Percentiles rank a stretch among this genome's conserved stretches.
These are phyloP conservation scores for Trypanosoma vivax DNA, from an alignment of 208 protist genomes.

Conservation along the genomic window DNA sequence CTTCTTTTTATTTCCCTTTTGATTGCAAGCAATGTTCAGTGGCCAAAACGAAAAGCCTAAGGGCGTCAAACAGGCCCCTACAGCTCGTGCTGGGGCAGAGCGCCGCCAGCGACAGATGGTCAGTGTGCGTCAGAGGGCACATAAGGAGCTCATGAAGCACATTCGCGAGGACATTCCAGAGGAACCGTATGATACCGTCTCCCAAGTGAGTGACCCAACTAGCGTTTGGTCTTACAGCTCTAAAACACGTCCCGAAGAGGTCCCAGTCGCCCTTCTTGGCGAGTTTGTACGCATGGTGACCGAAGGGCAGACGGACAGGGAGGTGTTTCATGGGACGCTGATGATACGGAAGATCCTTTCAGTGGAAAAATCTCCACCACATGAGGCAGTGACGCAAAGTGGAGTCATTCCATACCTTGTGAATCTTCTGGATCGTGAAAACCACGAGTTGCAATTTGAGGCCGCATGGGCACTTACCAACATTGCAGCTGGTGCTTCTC, in stretches of 20 bases:
- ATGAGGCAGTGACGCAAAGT: conserved; percentile 90
- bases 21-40: conserved; percentile 23
- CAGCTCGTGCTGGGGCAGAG: conserved; percentile 51
- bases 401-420: conserved; percentile 95
- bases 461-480: conserved; percentile 99
- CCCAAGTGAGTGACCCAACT: conserved; percentile 13
- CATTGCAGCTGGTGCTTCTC: conserved; percentile 95
- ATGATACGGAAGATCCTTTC: conserved; percentile 87
- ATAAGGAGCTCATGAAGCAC: conserved; percentile 62
- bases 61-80: conserved; percentile 54
- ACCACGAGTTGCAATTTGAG: conserved; percentile 95
- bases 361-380: conserved; percentile 94
- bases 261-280: conserved; percentile 67
- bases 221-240: conserved; percentile 49
- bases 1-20: background rate
- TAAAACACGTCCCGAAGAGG: conserved; percentile 32
- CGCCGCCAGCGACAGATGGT: conserved; percentile 66
- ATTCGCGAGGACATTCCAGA: conserved; percentile 36
- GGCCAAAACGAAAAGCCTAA: conserved; percentile 32
- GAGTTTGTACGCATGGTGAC: conserved; percentile 60
- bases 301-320: conserved; percentile 25
- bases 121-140: conserved; percentile 49
- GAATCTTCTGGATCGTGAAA: conserved; percentile 80
- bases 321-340: conserved; percentile 73
- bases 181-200: background rate